Conservation (phyloP, 1,284 basidiomycete genomes). For the Gomphus sp. region DNA sequence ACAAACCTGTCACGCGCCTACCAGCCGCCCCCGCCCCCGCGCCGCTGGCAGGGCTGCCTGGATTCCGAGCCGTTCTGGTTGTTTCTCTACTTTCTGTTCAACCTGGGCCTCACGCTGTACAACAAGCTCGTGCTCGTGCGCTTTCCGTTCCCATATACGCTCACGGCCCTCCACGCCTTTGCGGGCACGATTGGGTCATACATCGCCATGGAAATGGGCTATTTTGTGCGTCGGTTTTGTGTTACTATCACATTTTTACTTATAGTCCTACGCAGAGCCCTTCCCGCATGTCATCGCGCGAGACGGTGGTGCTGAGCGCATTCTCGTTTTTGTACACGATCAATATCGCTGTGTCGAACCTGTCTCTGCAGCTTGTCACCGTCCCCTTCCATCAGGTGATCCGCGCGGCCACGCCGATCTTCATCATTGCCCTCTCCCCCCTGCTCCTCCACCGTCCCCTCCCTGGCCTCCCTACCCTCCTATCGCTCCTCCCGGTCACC, state of each 20-base stretch:
- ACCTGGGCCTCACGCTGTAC: conserved; percentile 83
- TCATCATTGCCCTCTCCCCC: conserved; percentile 73
- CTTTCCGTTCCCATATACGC: conserved; percentile 89
- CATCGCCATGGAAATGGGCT: conserved; percentile 48
- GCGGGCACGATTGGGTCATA: conserved; percentile 77
- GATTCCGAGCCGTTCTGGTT: conserved; percentile 42
- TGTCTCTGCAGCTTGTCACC: conserved; percentile 81
- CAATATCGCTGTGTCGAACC: conserved; percentile 89
- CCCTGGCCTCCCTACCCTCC: conserved; percentile 44
- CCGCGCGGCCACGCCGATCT: conserved; percentile 85
- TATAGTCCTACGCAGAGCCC: conserved; percentile 27
- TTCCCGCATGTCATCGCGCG: conserved; percentile 42
- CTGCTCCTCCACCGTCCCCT: conserved; percentile 42
- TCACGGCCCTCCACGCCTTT: conserved; percentile 82
- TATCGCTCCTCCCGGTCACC: conserved; percentile 81
- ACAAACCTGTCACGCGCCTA: background rate
- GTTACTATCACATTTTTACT: background rate
- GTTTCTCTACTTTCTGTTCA: conserved; percentile 77
- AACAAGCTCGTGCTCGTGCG: conserved; percentile 85
- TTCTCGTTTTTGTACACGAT: conserved; percentile 87
- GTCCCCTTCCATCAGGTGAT: conserved; percentile 97
- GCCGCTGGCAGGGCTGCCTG: background rate
- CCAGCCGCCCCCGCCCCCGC: background rate
- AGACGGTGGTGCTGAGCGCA: conserved; percentile 57
- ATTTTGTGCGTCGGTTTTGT: conserved; percentile 34